A percentile compares a stretch with the other conserved stretches of the same genome.
phyloP scores from a whole-genome alignment of 495 filamentous ascomycete species.

The Talaromyces wortmannii region DNA sequence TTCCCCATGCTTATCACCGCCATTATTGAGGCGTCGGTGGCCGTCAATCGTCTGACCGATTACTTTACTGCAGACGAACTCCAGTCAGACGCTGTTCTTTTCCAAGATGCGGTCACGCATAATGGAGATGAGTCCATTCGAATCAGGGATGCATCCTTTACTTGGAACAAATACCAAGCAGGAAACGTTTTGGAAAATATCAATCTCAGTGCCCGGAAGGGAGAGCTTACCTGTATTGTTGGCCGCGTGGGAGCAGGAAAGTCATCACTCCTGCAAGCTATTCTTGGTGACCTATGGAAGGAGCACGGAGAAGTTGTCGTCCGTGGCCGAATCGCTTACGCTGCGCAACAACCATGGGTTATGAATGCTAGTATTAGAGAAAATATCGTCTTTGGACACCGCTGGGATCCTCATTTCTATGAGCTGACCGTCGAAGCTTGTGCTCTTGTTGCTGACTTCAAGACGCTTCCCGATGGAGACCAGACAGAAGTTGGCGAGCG shows the following conservation, averaged over 20 bases:
- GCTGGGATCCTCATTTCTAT: conserved; percentile 93
- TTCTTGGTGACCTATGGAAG: conserved; percentile 90
- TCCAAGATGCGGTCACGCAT: conserved; percentile 60
- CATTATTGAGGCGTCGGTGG: conserved; percentile 92
- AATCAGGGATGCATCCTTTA: conserved; percentile 82
- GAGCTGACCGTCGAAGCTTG: conserved; percentile 91
- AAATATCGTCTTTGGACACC: conserved; percentile 95
- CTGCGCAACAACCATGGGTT: conserved; percentile 88
- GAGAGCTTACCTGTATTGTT: conserved; percentile 87
- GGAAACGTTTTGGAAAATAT: conserved; percentile 64
- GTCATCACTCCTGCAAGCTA: conserved; percentile 79
- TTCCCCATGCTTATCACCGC: conserved; percentile 97
- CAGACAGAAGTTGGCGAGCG: conserved; percentile 95
- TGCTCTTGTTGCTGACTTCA: conserved; percentile 86
- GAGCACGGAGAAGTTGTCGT: conserved; percentile 76
- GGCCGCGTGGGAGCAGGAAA: conserved; percentile 95
- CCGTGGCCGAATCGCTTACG: conserved; percentile 79
- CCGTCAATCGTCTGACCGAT: conserved; percentile 76
- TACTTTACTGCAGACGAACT: conserved; percentile 87
- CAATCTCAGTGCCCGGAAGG: conserved; percentile 79
- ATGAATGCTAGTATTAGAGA: conserved; percentile 97
- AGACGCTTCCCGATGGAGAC: conserved; percentile 88
- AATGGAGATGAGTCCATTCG: conserved; percentile 77
- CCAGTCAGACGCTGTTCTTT: conserved; percentile 72
- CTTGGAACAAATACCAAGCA: conserved; percentile 78